phyloP scores from a whole-genome alignment of 2,329 filamentous ascomycete genomes.

The Cladobotryum mycophilum region DNA sequence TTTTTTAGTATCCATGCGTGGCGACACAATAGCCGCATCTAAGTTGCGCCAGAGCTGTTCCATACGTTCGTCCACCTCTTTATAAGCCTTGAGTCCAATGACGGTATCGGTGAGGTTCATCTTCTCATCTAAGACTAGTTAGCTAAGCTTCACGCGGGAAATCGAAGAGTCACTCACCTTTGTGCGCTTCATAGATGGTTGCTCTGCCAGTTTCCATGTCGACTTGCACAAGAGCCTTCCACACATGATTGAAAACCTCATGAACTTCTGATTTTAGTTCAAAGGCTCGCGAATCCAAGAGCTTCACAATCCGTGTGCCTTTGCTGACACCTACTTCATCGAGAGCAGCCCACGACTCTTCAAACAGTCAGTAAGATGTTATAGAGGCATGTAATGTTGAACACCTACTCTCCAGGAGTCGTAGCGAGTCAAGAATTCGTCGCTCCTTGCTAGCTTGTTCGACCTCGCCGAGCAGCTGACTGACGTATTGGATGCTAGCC shows the following conservation, averaged over 20 bases:
- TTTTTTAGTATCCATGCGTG: conserved; percentile 45
- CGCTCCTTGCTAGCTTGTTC: conserved; percentile 50
- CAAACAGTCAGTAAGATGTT: conserved; percentile 13
- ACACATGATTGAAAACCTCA: conserved; percentile 61
- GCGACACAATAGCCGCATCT: conserved; percentile 53
- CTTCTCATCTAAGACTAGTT: conserved; percentile 36
- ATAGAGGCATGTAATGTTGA: neutral
- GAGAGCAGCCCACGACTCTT: conserved; percentile 53
- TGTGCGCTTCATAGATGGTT: conserved; percentile 45
- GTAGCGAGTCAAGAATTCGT: conserved; percentile 51
- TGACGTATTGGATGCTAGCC: conserved; percentile 48
- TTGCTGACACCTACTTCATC: conserved; percentile 54
- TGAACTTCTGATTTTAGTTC: conserved; percentile 62
- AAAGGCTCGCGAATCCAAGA: conserved; percentile 60
- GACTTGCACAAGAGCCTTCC: conserved; percentile 61
- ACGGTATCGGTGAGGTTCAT: conserved; percentile 50
- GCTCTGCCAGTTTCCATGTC: conserved; percentile 51
- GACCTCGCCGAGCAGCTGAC: conserved; percentile 55
- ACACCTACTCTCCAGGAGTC: conserved; percentile 47
- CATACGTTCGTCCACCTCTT: conserved; percentile 55
- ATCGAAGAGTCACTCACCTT: conserved; percentile 36
- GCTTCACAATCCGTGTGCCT: conserved; percentile 54
- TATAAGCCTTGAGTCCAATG: conserved; percentile 51
- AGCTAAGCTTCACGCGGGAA: conserved; percentile 6
- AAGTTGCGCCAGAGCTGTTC: conserved; percentile 56